phyloP scores from a whole-genome alignment of 768 basidiomycete genomes.

The Russula lepida region DNA sequence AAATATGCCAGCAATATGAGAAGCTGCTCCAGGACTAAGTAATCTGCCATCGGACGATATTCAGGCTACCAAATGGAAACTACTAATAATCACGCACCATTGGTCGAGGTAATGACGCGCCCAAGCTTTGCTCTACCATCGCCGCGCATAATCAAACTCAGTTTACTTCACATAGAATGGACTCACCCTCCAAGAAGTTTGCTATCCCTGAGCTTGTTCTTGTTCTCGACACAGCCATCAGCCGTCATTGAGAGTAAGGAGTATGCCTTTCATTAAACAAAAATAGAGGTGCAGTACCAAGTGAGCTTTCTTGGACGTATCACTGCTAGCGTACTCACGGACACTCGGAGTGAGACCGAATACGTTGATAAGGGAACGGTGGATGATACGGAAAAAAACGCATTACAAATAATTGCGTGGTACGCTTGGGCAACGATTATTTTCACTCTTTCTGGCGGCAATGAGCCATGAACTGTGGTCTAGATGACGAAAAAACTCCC shows the following conservation, averaged over 20 bases:
- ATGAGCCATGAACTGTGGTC: neutral
- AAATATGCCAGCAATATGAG: slow-evolving; percentile 18
- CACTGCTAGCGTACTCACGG: slow-evolving; percentile 9
- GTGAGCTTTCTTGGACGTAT: neutral
- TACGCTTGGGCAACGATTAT: slow-evolving; percentile 16
- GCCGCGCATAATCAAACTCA: neutral
- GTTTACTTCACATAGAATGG: neutral
- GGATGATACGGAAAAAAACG: slow-evolving; percentile 11
- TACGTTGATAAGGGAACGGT: neutral
- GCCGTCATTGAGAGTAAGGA: slow-evolving; percentile 17
- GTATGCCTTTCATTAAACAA: slow-evolving; percentile 5
- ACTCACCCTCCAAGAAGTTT: slow-evolving; percentile 16
- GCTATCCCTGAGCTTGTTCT: slow-evolving; percentile 15
- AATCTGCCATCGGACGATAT: slow-evolving; percentile 5
- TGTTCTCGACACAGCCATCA: slow-evolving; percentile 15
- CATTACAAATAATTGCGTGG: slow-evolving; percentile 16
- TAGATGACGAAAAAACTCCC: neutral
- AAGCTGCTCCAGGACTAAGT: slow-evolving; percentile 18
- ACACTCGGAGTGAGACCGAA: slow-evolving; percentile 11
- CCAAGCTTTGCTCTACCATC: slow-evolving; percentile 7
- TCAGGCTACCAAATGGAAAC: neutral
- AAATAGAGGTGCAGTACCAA: neutral
- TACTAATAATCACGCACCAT: slow-evolving; percentile 2
- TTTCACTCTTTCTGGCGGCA: slow-evolving; percentile 12
- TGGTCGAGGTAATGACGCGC: slow-evolving; percentile 5